Base-by-base conservation (phyloP, 108 stramenopile genomes). In the Discostella stelligeroides region DNA sequence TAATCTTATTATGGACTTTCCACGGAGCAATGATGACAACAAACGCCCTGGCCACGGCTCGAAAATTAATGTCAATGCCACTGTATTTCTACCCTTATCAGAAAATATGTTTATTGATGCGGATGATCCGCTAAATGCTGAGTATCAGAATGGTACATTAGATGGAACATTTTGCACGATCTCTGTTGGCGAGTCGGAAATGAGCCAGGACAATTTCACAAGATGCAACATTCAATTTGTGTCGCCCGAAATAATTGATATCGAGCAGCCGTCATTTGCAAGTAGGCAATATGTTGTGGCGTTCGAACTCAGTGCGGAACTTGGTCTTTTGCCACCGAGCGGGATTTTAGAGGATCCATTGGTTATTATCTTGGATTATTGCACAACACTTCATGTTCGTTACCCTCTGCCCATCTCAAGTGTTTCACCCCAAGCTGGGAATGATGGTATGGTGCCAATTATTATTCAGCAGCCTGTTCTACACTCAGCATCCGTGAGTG, bases 261-360 rank as follows among this genome's bases (percentile, higher is more conserved):
- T 84, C 41, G 83, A 84, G 66, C 83, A 81, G 51, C 83, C 83
- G 24, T 74, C 83, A 18, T 84, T 84, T 76, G 79, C 73, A 13
- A 80, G 79, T 71, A 59, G 66, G 0, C 83, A 81, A 38, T 71
- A 84, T 30, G 64, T 84, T 24, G 79, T 84, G 63, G 79, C 75
- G 1, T 62, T 67, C 34, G 60, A 40, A 11, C 18, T 84, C 3
- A 23, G 57, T 54, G 70, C 59, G 9, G 15, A 41, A 7, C 38
- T 68, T 30, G 74, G 55, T 68, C 43, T 14, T 24, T 17, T 51
- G n/a, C 13, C 11, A 68, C 41, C 21, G 14, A 27, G 23, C 15
- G 60, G 20, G 37, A 17, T 17, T 5, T 6, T 34, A 5, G 34
- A 24, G 49, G 20, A 17, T 23, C 1, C 5, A 29, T 28, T 76